Percentiles rank a stretch among this genome's conserved stretches.
Evolutionary conservation across 2,329 filamentous ascomycete genomes (phyloP).

Genomic region (Talaromyces sp.): DNA sequence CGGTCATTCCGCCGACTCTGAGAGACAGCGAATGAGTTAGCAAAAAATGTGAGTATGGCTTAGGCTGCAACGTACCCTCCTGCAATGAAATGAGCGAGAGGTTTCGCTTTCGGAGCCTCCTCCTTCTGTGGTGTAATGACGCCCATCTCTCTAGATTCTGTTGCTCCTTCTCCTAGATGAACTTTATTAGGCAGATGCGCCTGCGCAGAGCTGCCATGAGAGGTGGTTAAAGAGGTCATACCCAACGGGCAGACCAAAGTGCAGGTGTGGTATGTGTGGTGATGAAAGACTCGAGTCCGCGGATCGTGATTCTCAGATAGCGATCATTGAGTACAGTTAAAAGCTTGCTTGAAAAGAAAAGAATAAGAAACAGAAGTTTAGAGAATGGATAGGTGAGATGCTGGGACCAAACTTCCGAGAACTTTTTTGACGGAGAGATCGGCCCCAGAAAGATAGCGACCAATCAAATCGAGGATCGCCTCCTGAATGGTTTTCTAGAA

Average conservation of each 20-base stretch:
- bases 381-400: neutral
- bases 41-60: too few species aligned
- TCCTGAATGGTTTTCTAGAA: slow-evolving; percentile 1
- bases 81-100: slow-evolving; percentile 88
- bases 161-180: slow-evolving; percentile 20
- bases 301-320: neutral
- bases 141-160: slow-evolving; percentile 38
- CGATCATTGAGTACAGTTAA: slow-evolving; percentile 11
- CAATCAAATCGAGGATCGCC: slow-evolving; percentile 11
- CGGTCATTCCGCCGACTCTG: slow-evolving; percentile 84
- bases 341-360: slow-evolving; percentile 7
- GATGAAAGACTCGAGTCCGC: slow-evolving; percentile 8
- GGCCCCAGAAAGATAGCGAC: slow-evolving; percentile 11
- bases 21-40: neutral
- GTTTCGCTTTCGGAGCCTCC: slow-evolving; percentile 56
- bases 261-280: neutral
- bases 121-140: slow-evolving; percentile 31
- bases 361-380: neutral
- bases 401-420: slow-evolving; percentile 12
- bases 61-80: slow-evolving; percentile 64
- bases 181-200: slow-evolving; percentile 24
- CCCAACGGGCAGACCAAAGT: slow-evolving; percentile 5
- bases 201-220: slow-evolving; percentile 28
- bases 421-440: slow-evolving; percentile 16
- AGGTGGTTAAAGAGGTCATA: slow-evolving; percentile 26